Evolutionary conservation across 192 early-diverging fungal species (phyloP), one percentile per base, ranked within the genome.

Genomic region (Backusella mclennaniae): DNA sequence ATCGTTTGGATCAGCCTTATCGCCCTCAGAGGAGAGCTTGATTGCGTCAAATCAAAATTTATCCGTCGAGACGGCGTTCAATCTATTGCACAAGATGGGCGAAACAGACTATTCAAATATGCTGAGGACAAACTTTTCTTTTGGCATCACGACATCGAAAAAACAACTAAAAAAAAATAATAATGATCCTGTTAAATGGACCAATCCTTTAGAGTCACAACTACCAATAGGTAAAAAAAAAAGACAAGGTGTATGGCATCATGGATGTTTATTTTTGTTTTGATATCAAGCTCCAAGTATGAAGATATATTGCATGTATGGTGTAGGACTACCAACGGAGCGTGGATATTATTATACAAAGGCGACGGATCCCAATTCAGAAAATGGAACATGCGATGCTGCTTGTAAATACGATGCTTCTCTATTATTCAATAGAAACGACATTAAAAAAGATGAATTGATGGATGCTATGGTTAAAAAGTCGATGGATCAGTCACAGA

Each of bases 291-390:
- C 93, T 12, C 93, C 90, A 19, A 84, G 83, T 42, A 92, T 92
- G 89, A 93, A 90, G 52, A 91, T 97, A 31, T 93, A 91, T 80
- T 95, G 93, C 69, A 76, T 96, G 7, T 96, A 96, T 79, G 96
- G 95, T 0, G 86, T 90, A 6, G 94, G 95, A 4, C 84, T 91
- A 23, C 79, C 84, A 0, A 96, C 95, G 1, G 96, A 97, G 80
- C 85, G 96, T 12, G 90, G 89, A 26, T 97, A 97, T 79, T 93
- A 90, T 69, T 97, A 96, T 36, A 71, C 73, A 72, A 63, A 67
- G 53, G 33, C 72, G 78, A 73, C 76, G 44, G 26, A 86, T 83
- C 66, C 82, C 83, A 80, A 73, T 29, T n/a, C 73, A 36, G 17
- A 6, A 26, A 63, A 42, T 15, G 77, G 67, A 53, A 59, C 52